phyloP scores from a whole-genome alignment of 139 green algal genomes.

The Spirogloea muscicola region DNA sequence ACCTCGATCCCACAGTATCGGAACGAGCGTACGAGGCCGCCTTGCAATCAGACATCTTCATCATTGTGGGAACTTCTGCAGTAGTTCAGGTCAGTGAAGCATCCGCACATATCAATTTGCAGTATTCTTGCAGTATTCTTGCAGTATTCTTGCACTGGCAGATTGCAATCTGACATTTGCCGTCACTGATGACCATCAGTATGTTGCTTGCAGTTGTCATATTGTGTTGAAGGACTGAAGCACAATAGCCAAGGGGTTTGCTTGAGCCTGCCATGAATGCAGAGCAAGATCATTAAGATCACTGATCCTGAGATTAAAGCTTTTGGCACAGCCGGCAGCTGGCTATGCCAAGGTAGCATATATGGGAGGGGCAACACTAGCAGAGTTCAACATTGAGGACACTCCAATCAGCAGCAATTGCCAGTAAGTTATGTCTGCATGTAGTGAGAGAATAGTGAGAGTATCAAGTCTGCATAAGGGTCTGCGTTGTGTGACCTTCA shows the following conservation, averaged over 20 bases:
- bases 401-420: slow-evolving; percentile 38
- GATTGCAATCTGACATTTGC: neutral
- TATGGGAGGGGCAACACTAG: slow-evolving; percentile 46
- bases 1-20: slow-evolving; percentile 49
- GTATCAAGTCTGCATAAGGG: too few species aligned
- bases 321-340: slow-evolving; percentile 44
- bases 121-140: neutral
- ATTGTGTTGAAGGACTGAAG: neutral
- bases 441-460: too few species aligned
- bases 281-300: neutral
- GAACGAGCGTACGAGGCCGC: slow-evolving; percentile 34
- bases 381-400: slow-evolving; percentile 59
- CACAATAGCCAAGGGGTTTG: neutral
- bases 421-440: too few species aligned
- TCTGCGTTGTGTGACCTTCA: too few species aligned
- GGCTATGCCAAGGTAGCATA: slow-evolving; percentile 51
- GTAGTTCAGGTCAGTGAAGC: slow-evolving; percentile 51
- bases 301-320: neutral
- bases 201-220: neutral
- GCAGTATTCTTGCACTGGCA: neutral
- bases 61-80: slow-evolving; percentile 54
- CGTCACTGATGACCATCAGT: neutral
- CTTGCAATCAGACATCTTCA: slow-evolving; percentile 47
- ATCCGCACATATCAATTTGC: neutral
- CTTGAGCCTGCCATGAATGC: neutral